Evolutionary conservation across 371 early-diverging fungal genomes (phyloP), one percentile per base, ranked within the genome.

Genomic region (Lichtheimia hyalospora): DNA sequence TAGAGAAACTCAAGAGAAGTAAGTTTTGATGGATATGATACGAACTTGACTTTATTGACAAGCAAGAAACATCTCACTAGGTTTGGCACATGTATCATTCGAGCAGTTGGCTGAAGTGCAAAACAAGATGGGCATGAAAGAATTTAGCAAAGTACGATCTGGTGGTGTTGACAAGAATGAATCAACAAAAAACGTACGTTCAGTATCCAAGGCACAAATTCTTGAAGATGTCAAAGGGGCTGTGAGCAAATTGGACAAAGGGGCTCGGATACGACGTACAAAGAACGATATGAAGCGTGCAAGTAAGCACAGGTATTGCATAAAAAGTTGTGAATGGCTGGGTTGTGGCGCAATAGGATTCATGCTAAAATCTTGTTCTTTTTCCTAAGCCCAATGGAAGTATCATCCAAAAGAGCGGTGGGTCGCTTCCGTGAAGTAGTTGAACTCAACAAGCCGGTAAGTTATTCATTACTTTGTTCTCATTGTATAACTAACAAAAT

Each of bases 401-500:
- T 92, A 58, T 84, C 92, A 51, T 89, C 92, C 16, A 95, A 94
- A 67, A 79, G 82, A 21, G 88, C 92, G 3, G 94, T 95, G 0
- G 70, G 89, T 40, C 87, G 94, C 13, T 81, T 79, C 63, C 84
- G 96, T 46, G 79, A 86, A 34, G 93, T 94, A 0, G 89, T 94
- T 0, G 85, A 87, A 20, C 69, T 82, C 12, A 67, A 74, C n/a
- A 70, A 70, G 23, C 68, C 65, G 49, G 89, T 88, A 77, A 56
- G 75, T 61, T 24, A 21, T 21, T 41, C 0, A 25, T 18, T 20
- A 24, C 16, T n/a, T 28, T 18, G 3, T 16, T 40, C 27, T 2
- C 7, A 8, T 6, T 39, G 13, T 7, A 20, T n/a, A n/a, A n/a
- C 49, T 52, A 28, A 43, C 25, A 28, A 52, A 52, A 21, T 18